These are phyloP conservation scores for Penicillium waksmanii DNA, from an alignment of 495 filamentous ascomycete species.

Conservation along the genomic window DNA sequence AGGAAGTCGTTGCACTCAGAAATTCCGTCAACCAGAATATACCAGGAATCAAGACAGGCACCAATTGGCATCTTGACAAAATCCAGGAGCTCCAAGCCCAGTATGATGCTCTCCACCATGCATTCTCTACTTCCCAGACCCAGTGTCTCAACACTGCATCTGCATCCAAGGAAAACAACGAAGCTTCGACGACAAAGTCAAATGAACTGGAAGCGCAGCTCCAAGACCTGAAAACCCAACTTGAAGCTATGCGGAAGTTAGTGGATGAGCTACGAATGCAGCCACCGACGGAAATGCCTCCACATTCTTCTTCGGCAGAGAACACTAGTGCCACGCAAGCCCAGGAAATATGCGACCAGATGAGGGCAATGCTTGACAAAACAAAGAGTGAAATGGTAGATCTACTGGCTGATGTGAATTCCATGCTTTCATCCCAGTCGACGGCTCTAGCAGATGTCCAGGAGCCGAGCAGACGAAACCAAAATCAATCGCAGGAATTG, in stretches of 20 bases:
- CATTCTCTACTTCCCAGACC: too few species aligned
- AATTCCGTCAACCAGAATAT: background rate
- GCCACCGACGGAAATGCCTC: background rate
- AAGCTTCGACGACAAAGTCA: background rate
- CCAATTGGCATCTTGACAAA: background rate
- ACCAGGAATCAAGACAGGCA: background rate
- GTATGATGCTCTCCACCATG: too few species aligned
- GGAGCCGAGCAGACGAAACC: background rate
- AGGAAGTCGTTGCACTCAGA: constrained; percentile 6
- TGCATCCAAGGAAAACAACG: background rate
- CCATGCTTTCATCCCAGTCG: background rate
- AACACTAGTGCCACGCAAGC: background rate
- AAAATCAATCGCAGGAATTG: background rate
- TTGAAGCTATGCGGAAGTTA: background rate
- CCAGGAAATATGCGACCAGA: background rate
- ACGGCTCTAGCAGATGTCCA: background rate
- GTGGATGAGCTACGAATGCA: background rate
- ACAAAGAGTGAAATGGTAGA: background rate
- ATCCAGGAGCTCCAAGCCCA: too few species aligned
- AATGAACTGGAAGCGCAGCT: background rate
- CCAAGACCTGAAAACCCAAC: background rate
- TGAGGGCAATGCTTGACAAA: background rate
- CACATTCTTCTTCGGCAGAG: background rate
- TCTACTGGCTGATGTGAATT: background rate
- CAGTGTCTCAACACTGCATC: background rate